Conservation (phyloP, 164 flowering plant genomes). For the Kingdonia uniflora region DNA sequence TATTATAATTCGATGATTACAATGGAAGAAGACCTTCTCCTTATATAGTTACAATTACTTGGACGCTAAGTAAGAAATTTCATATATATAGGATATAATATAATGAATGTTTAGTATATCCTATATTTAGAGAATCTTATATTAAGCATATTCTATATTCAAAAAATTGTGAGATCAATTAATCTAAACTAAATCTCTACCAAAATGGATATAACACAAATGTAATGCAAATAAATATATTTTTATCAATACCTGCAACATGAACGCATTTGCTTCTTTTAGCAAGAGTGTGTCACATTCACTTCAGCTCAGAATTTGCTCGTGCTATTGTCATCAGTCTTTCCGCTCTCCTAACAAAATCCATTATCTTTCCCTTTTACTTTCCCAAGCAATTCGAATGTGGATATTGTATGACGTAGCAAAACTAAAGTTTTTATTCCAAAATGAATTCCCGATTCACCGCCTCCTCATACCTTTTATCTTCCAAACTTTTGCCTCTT, state of each 20-base stretch:
- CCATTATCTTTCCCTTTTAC: not conserved
- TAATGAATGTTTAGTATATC: too few species aligned
- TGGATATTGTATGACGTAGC: not conserved
- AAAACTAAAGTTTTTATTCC: constrained; percentile 5
- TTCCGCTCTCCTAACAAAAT: not conserved
- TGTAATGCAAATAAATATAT: not conserved
- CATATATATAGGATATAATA: too few species aligned
- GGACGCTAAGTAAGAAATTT: too few species aligned
- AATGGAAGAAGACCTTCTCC: too few species aligned
- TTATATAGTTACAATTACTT: too few species aligned
- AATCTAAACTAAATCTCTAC: too few species aligned
- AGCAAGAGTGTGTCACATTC: constrained; percentile 5
- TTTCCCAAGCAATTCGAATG: constrained; percentile 5
- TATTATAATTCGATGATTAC: too few species aligned
- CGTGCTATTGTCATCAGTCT: not conserved
- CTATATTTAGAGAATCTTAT: too few species aligned
- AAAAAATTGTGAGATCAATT: too few species aligned
- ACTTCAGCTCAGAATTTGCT: not conserved
- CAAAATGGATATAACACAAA: too few species aligned
- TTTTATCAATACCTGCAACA: constrained; percentile 12
- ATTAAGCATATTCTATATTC: too few species aligned
- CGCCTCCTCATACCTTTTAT: constrained; percentile 25
- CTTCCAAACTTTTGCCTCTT: constrained; percentile 29
- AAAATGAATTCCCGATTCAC: constrained; percentile 11
- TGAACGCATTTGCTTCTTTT: constrained; percentile 6